Evolutionary conservation across 129 eudicot genomes (phyloP).

Genomic region (Saposhnikovia divaricata): DNA sequence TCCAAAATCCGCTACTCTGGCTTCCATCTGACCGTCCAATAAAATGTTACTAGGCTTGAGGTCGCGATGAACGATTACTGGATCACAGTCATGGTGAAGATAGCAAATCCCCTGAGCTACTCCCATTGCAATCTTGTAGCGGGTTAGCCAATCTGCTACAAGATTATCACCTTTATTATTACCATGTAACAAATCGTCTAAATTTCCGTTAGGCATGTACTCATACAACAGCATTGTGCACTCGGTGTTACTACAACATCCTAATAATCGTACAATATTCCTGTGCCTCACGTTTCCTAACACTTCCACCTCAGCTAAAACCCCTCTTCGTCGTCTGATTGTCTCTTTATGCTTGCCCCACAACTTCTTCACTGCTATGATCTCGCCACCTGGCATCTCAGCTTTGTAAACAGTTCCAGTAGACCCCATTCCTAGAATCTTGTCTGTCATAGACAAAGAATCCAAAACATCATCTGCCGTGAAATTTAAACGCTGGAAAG

Average conservation of each 20-base stretch:
- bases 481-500: slow-evolving; percentile 84
- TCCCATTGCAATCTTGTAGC: slow-evolving; percentile 82
- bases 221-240: slow-evolving; percentile 87
- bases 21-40: slow-evolving; percentile 84
- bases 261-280: slow-evolving; percentile 79
- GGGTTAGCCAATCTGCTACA: slow-evolving; percentile 74
- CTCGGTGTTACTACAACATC: slow-evolving; percentile 79
- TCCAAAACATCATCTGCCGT: slow-evolving; percentile 85
- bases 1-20: slow-evolving; percentile 95
- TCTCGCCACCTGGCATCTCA: slow-evolving; percentile 93
- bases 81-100: slow-evolving; percentile 95
- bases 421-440: slow-evolving; percentile 87
- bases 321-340: slow-evolving; percentile 64
- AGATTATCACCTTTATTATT: slow-evolving; percentile 57
- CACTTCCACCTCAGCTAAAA: slow-evolving; percentile 89
- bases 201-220: slow-evolving; percentile 96
- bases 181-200: slow-evolving; percentile 82
- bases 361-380: slow-evolving; percentile 86
- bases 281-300: slow-evolving; percentile 87
- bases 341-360: slow-evolving; percentile 90
- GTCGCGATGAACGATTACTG: slow-evolving; percentile 93
- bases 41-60: slow-evolving; percentile 89
- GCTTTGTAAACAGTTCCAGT: slow-evolving; percentile 94
- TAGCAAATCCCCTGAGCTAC: slow-evolving; percentile 98
- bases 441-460: slow-evolving; percentile 56